Percentiles rank a stretch among this genome's conserved stretches.
These are phyloP conservation scores for Colletotrichum simmondsii DNA, from an alignment of 2,329 filamentous ascomycete genomes.

Conservation along the genomic window DNA sequence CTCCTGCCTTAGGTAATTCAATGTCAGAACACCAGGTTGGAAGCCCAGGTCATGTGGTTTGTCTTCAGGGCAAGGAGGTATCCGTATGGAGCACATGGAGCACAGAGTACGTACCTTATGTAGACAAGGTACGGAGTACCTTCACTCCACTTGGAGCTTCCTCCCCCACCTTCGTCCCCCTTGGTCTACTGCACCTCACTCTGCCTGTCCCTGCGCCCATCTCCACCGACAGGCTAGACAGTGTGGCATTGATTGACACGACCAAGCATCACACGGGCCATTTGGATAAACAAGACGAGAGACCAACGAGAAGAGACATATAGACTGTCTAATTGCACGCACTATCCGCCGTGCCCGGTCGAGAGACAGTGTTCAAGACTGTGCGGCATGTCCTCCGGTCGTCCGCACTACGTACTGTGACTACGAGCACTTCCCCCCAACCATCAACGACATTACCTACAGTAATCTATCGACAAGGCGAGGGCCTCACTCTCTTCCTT, in stretches of 20 bases:
- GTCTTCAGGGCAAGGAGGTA: neutral
- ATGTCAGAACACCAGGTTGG: neutral
- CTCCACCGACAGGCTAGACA: constrained; percentile 3
- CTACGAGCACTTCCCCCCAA: neutral
- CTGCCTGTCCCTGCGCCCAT: constrained; percentile 8
- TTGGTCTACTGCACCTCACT: neutral
- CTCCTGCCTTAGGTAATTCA: neutral
- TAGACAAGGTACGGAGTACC: neutral
- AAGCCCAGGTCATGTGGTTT: neutral
- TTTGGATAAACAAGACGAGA: neutral
- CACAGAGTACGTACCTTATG: no score
- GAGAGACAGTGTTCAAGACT: constrained; percentile 1
- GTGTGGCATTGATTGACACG: constrained; percentile 4
- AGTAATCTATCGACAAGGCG: neutral
- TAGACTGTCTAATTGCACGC: neutral
- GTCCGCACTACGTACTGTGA: no score
- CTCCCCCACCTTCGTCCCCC: neutral
- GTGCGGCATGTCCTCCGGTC: neutral
- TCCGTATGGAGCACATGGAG: no score
- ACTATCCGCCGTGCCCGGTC: neutral
- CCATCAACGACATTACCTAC: neutral
- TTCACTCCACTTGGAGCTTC: neutral
- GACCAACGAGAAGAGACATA: neutral
- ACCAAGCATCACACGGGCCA: neutral
- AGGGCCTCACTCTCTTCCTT: neutral